Percentiles rank a stretch among this genome's conserved stretches.
Evolutionary conservation across 768 basidiomycete species (phyloP).

Genomic region (Symmetrospora coprosmae): DNA sequence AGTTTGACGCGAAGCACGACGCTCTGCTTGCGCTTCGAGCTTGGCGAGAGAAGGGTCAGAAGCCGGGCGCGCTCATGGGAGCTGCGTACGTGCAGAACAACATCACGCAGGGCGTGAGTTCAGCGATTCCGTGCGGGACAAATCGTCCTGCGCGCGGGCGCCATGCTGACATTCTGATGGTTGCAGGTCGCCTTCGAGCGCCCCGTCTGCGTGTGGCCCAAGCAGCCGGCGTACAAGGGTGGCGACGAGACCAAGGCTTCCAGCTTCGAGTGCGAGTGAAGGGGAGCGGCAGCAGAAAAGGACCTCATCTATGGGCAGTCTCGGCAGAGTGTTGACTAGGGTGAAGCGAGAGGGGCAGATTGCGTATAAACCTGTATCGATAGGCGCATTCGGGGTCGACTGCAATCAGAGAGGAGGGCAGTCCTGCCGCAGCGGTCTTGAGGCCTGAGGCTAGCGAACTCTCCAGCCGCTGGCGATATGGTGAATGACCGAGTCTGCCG

Average conservation of each 20-base stretch:
- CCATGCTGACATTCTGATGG: background rate
- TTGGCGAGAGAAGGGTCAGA: slow-evolving; percentile 26
- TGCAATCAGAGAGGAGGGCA: too few relatives aligned
- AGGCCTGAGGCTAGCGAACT: too few relatives aligned
- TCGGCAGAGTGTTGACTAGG: too few relatives aligned
- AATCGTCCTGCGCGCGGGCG: background rate
- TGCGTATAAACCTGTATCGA: too few relatives aligned
- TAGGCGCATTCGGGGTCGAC: too few relatives aligned
- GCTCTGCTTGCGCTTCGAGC: slow-evolving; percentile 23
- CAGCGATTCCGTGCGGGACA: background rate
- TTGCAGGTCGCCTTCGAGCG: slow-evolving; percentile 18
- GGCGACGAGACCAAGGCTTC: slow-evolving; percentile 25
- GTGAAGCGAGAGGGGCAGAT: too few relatives aligned
- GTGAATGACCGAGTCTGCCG: too few relatives aligned
- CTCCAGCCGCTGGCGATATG: too few relatives aligned
- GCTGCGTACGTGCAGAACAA: slow-evolving; percentile 16
- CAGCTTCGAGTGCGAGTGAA: slow-evolving; percentile 21
- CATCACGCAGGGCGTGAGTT: slow-evolving; percentile 3
- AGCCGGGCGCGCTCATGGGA: slow-evolving; percentile 22
- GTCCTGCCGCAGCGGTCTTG: too few relatives aligned
- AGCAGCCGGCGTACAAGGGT: slow-evolving; percentile 23
- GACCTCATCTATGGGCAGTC: too few relatives aligned
- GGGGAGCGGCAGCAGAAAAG: background rate
- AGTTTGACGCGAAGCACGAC: slow-evolving; percentile 28
- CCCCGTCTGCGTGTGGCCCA: slow-evolving; percentile 24